Conservation (phyloP, 176 grass and related monocot species). For the Zea luxurians region DNA sequence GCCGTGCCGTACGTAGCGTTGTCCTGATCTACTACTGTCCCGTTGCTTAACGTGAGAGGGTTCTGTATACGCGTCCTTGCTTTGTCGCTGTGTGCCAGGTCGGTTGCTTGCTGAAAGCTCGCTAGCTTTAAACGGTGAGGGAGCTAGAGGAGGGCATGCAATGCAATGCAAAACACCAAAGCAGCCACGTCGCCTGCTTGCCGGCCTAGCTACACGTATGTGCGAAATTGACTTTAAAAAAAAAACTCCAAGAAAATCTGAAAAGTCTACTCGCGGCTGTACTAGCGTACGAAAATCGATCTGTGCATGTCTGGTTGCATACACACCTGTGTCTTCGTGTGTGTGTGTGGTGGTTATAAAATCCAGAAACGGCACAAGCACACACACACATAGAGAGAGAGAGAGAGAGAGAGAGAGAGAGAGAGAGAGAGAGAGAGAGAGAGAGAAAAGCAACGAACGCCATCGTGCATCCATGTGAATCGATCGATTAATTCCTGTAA, state of each 20-base stretch:
- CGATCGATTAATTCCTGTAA: not conserved
- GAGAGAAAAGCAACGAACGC: not conserved
- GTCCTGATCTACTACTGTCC: too few relatives aligned
- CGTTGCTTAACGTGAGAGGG: too few relatives aligned
- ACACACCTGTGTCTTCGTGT: not conserved
- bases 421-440: not conserved
- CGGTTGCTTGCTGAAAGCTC: too few relatives aligned
- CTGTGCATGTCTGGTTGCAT: not conserved
- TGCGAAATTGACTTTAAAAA: too few relatives aligned
- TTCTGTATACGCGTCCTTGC: too few relatives aligned
- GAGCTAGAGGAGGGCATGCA: not conserved
- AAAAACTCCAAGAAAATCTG: not conserved
- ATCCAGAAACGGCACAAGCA: not conserved
- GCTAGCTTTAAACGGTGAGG: too few relatives aligned
- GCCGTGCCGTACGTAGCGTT: too few relatives aligned
- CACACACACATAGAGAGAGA: not conserved
- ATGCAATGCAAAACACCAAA: not conserved
- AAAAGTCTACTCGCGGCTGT: not conserved
- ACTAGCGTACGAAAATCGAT: not conserved
- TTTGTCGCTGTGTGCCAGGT: too few relatives aligned
- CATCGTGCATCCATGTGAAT: constrained; percentile 6
- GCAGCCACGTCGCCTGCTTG: constrained; percentile 13
- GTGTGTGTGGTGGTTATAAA: too few relatives aligned
- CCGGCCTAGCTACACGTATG: not conserved
- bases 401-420: not conserved